Conservation (phyloP, 2,329 filamentous ascomycete species). For the Nectriaceae sp. region DNA sequence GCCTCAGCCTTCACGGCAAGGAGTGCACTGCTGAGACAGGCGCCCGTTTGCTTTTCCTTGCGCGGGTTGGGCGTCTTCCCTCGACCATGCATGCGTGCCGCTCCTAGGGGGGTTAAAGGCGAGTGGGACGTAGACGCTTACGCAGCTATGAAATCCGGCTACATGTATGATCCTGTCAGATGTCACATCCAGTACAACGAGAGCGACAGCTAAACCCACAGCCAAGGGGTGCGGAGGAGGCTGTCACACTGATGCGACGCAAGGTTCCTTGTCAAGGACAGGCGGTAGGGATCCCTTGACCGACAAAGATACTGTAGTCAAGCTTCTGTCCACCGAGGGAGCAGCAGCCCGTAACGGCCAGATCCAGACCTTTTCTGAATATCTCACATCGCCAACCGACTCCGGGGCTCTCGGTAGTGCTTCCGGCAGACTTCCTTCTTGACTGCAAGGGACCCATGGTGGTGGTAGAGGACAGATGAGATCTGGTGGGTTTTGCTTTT, state of each 20-base stretch:
- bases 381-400: background rate
- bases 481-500: conserved; percentile 1
- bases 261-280: background rate
- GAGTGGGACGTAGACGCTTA: background rate
- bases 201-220: background rate
- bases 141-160: background rate
- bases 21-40: conserved; percentile 1
- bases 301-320: too few species aligned
- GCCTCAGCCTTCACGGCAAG: background rate
- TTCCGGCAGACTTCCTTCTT: background rate
- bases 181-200: background rate
- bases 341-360: too few species aligned
- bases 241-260: conserved; percentile 1
- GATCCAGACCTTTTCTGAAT: background rate
- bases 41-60: conserved; percentile 10
- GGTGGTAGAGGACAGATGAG: conserved; percentile 2
- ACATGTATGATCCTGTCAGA: background rate
- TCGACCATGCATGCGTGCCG: conserved; percentile 12
- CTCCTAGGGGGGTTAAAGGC: conserved; percentile 5
- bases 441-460: conserved; percentile 12
- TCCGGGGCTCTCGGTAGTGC: background rate
- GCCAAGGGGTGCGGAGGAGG: background rate
- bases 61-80: conserved; percentile 4
- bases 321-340: too few species aligned
- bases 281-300: background rate